These are phyloP conservation scores for Solanum sejunctum DNA, from an alignment of 257 asterid genomes.

Conservation along the genomic window DNA sequence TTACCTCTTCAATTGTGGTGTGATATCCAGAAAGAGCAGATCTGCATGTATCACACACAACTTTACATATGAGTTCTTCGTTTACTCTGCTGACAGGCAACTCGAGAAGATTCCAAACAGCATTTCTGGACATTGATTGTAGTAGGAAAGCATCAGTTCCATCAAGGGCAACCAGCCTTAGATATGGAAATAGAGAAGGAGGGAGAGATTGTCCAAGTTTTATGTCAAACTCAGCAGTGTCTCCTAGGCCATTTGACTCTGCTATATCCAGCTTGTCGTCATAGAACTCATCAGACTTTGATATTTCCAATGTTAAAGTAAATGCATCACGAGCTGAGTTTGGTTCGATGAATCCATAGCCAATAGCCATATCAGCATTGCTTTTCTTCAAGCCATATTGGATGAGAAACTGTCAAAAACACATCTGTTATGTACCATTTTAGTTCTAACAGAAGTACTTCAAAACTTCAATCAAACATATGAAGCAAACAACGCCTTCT, in stretches of 20 bases:
- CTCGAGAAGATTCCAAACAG: conserved; percentile 69
- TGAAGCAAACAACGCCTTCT: not conserved
- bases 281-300: conserved; percentile 55
- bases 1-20: conserved; percentile 87
- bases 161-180: conserved; percentile 66
- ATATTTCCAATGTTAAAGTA: conserved; percentile 74
- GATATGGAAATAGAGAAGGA: conserved; percentile 57
- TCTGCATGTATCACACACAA: conserved; percentile 52
- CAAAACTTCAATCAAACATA: not conserved
- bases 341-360: conserved; percentile 75
- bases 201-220: conserved; percentile 72
- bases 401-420: conserved; percentile 52
- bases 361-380: conserved; percentile 92
- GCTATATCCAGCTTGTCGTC: conserved; percentile 84
- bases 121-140: conserved; percentile 67
- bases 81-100: conserved; percentile 73
- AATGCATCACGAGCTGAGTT: conserved; percentile 56
- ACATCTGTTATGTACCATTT: not conserved
- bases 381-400: conserved; percentile 88
- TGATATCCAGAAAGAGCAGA: conserved; percentile 69
- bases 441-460: not conserved
- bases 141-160: conserved; percentile 84
- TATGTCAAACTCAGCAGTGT: conserved; percentile 63
- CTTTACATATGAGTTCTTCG: conserved; percentile 79
- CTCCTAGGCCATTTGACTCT: conserved; percentile 61